Evolutionary conservation across 164 flowering plant species (phyloP).

Genomic region (Saururus chinensis): DNA sequence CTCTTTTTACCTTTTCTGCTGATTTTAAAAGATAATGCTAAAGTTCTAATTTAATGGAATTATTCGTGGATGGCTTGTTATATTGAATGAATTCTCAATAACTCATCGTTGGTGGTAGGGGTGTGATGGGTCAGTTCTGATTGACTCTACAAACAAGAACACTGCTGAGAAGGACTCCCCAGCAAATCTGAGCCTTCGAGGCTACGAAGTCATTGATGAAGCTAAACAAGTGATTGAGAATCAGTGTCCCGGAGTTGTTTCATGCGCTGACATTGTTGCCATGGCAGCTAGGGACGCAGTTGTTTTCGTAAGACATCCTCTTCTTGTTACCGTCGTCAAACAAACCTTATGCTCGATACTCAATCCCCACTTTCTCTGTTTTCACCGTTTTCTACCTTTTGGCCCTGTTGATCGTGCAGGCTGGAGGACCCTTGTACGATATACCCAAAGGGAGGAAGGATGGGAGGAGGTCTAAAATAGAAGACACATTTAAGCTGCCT

Average conservation of each 20-base stretch:
- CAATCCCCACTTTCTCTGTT: neutral
- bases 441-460: constrained; percentile 85
- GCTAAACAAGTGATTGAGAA: constrained; percentile 46
- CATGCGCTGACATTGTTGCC: constrained; percentile 82
- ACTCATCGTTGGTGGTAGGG: constrained; percentile 63
- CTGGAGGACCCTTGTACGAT: constrained; percentile 69
- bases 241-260: constrained; percentile 74
- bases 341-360: too few species aligned
- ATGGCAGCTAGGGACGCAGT: constrained; percentile 87
- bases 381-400: too few species aligned
- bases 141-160: constrained; percentile 69
- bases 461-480: constrained; percentile 69
- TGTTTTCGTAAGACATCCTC: constrained; percentile 38
- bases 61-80: too few species aligned
- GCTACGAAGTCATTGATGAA: constrained; percentile 64
- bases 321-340: neutral
- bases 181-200: constrained; percentile 69
- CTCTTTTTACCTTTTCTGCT: too few species aligned
- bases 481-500: constrained; percentile 69
- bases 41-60: too few species aligned
- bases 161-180: constrained; percentile 86
- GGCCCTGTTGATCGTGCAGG: constrained; percentile 24
- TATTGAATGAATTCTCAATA: too few species aligned
- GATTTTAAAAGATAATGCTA: too few species aligned
- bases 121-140: constrained; percentile 73